Evolutionary conservation across 2,329 filamentous ascomycete species (phyloP).

Genomic region (Fusarium sterilihyphosum): DNA sequence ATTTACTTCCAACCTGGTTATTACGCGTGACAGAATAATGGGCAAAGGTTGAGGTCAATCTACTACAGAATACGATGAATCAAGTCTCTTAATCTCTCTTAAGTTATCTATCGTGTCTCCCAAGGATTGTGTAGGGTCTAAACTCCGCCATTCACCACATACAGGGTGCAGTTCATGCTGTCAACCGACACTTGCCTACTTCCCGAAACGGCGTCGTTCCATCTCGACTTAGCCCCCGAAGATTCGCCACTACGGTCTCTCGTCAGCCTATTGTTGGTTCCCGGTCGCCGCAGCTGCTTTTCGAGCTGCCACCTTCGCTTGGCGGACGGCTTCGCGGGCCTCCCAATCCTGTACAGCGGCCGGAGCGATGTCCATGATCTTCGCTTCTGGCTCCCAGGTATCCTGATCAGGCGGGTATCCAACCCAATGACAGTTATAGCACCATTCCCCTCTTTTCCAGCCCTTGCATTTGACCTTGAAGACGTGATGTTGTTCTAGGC

Average conservation of each 20-base stretch:
- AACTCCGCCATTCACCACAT: background rate
- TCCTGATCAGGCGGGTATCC: background rate
- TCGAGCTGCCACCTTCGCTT: background rate
- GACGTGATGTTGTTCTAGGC: background rate
- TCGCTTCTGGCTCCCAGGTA: background rate
- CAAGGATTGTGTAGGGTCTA: rapidly evolving
- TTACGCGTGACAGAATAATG: rapidly evolving
- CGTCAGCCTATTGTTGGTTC: rapidly evolving
- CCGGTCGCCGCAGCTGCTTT: background rate
- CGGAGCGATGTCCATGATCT: background rate
- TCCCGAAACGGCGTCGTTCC: rapidly evolving
- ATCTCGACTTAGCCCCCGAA: rapidly evolving
- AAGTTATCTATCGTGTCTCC: background rate
- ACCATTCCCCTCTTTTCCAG: rapidly evolving
- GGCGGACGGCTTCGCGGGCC: rapidly evolving
- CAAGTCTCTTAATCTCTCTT: rapidly evolving
- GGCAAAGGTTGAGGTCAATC: rapidly evolving
- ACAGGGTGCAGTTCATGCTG: background rate
- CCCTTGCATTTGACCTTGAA: background rate
- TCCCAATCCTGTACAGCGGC: background rate
- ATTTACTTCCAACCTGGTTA: background rate
- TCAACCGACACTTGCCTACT: background rate
- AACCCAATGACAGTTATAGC: background rate
- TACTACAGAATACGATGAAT: rapidly evolving
- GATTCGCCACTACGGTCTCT: rapidly evolving